Evolutionary conservation across 2,329 filamentous ascomycete genomes (phyloP).

Genomic region (Paecilomyces niveus): DNA sequence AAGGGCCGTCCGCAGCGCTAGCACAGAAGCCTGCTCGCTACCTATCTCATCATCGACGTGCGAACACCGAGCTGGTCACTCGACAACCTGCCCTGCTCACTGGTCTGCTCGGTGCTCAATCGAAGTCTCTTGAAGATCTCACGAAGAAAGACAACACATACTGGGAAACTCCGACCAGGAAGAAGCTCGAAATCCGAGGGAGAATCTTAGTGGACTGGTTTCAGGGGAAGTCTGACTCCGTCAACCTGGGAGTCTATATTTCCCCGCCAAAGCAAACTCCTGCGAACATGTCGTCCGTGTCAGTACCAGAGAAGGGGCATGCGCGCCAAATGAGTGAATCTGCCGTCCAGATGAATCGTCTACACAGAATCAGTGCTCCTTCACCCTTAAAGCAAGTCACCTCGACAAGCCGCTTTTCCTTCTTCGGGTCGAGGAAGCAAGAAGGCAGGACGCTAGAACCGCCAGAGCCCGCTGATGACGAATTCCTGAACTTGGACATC

Average conservation of each 20-base stretch:
- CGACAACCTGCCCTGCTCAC: not conserved
- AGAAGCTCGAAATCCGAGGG: slow-evolving; percentile 24
- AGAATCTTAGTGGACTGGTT: slow-evolving; percentile 45
- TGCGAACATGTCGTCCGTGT: slow-evolving; percentile 14
- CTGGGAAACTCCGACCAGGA: not conserved
- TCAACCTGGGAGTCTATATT: slow-evolving; percentile 36
- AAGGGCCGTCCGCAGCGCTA: not conserved
- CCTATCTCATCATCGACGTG: not conserved
- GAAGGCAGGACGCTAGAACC: slow-evolving; percentile 17
- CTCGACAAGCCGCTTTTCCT: slow-evolving; percentile 33
- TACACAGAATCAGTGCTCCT: slow-evolving; percentile 21
- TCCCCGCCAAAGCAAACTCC: slow-evolving; percentile 13
- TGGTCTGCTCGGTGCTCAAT: not conserved
- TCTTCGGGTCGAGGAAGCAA: slow-evolving; percentile 33
- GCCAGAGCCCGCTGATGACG: slow-evolving; percentile 41
- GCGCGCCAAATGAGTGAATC: slow-evolving; percentile 8
- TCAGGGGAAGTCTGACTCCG: slow-evolving; percentile 45
- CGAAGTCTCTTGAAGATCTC: not conserved
- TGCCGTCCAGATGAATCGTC: slow-evolving; percentile 15
- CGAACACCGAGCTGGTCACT: not conserved
- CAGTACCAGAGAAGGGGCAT: slow-evolving; percentile 8
- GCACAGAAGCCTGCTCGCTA: not conserved
- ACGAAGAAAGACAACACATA: not conserved
- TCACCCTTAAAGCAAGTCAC: slow-evolving; percentile 27
- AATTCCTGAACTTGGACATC: slow-evolving; percentile 50